Evolutionary conservation across 2,329 filamentous ascomycete species (phyloP).

Genomic region (Tothia fuscella): DNA sequence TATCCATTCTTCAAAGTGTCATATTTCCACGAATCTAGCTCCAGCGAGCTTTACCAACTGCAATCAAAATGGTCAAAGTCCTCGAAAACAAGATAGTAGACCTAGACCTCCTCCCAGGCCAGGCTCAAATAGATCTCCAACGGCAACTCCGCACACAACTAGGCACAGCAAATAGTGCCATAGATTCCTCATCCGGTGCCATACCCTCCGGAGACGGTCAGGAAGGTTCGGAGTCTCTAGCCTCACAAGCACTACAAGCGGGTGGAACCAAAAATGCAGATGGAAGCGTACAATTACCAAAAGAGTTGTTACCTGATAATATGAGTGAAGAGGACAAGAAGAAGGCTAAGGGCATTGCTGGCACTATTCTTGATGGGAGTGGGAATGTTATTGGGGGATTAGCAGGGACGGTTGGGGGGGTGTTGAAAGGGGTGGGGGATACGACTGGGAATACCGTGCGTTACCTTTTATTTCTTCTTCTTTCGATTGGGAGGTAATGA

Average conservation of each 20-base stretch:
- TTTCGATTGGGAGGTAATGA: background rate
- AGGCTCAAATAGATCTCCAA: conserved; percentile 9
- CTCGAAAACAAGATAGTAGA: conserved; percentile 15
- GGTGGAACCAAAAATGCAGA: background rate
- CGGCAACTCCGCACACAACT: conserved; percentile 10
- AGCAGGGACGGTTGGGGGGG: conserved; percentile 12
- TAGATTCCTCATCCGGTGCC: conserved; percentile 9
- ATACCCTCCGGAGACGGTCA: background rate
- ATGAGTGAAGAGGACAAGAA: conserved; percentile 8
- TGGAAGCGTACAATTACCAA: conserved; percentile 7
- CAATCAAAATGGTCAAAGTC: conserved; percentile 14
- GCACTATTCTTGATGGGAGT: conserved; percentile 9
- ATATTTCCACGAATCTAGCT: too few relatives aligned
- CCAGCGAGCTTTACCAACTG: too few relatives aligned
- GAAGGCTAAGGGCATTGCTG: conserved; percentile 1
- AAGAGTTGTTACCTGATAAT: conserved; percentile 9
- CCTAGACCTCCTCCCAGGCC: conserved; percentile 14
- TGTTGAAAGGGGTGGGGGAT: conserved; percentile 14
- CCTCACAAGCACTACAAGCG: background rate
- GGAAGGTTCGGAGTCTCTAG: too few relatives aligned
- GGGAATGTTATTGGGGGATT: conserved; percentile 13
- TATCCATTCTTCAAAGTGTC: too few relatives aligned
- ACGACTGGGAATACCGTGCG: conserved; percentile 14
- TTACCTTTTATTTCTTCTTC: background rate
- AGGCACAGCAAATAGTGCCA: conserved; percentile 5